These are phyloP conservation scores for Grosmannia clavigera DNA, from an alignment of 2,329 filamentous ascomycete species.

Conservation along the genomic window DNA sequence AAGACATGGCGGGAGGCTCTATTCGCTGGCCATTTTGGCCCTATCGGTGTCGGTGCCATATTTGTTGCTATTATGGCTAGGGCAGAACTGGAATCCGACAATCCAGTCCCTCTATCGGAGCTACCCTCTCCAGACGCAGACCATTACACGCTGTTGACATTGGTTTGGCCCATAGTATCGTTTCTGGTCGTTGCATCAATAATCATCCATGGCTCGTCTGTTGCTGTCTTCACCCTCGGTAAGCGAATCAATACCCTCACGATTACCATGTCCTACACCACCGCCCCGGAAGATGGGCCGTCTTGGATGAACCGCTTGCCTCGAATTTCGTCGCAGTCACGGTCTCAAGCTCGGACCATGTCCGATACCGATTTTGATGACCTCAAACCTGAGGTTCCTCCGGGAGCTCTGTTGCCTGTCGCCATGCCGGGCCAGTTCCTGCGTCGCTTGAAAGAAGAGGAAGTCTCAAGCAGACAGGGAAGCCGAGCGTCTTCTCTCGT, in stretches of 20 bases:
- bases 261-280: constrained; percentile 91
- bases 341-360: constrained; percentile 75
- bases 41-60: constrained; percentile 92
- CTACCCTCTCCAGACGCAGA: constrained; percentile 42
- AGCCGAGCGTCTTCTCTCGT: constrained; percentile 49
- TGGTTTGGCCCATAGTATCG: constrained; percentile 92
- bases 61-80: constrained; percentile 88
- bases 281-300: constrained; percentile 74
- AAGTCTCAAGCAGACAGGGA: constrained; percentile 36
- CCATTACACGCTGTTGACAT: constrained; percentile 58
- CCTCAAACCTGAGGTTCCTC: constrained; percentile 48
- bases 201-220: constrained; percentile 90
- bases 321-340: constrained; percentile 50
- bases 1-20: constrained; percentile 97
- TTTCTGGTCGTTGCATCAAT: constrained; percentile 94
- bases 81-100: constrained; percentile 72
- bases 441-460: constrained; percentile 70
- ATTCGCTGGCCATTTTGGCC: constrained; percentile 94
- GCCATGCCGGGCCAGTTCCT: constrained; percentile 66
- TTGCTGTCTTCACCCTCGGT: constrained; percentile 92
- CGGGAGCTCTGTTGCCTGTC: constrained; percentile 59
- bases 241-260: constrained; percentile 97
- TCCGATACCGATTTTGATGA: constrained; percentile 65
- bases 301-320: constrained; percentile 94
- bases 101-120: constrained; percentile 58